Conservation (phyloP, 1,284 basidiomycete genomes). For the Prillingera fragicola region DNA sequence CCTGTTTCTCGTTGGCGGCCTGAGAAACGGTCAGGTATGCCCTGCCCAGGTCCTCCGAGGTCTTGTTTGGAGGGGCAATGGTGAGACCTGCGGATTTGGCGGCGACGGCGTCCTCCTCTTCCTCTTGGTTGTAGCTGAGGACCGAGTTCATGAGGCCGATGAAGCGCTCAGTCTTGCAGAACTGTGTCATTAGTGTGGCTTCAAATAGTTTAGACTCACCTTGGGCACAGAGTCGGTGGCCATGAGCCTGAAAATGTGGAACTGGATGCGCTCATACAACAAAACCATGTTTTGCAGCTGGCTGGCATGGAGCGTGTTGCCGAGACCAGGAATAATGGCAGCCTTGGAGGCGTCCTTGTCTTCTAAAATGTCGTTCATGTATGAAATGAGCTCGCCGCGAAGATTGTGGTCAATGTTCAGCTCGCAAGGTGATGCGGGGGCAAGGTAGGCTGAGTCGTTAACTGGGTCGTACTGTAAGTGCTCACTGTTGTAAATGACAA, state of each 20-base stretch:
- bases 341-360: slow-evolving; percentile 58
- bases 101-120: slow-evolving; percentile 17
- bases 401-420: slow-evolving; percentile 97
- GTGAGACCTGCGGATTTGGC: slow-evolving; percentile 2
- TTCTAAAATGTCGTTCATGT: slow-evolving; percentile 80
- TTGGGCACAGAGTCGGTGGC: slow-evolving; percentile 96
- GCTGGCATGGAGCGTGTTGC: slow-evolving; percentile 64
- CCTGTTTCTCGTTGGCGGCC: slow-evolving; percentile 31
- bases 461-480: too few species aligned
- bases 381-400: slow-evolving; percentile 86
- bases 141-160: slow-evolving; percentile 31
- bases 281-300: slow-evolving; percentile 90
- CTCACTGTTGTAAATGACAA: slow-evolving; percentile 62
- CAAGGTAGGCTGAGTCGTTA: slow-evolving; percentile 65
- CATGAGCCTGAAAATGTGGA: slow-evolving; percentile 94
- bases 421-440: slow-evolving; percentile 89
- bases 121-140: slow-evolving; percentile 28
- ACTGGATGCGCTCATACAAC: slow-evolving; percentile 93
- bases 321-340: slow-evolving; percentile 68
- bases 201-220: slow-evolving; percentile 50
- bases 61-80: not conserved
- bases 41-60: slow-evolving; percentile 10
- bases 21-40: slow-evolving; percentile 49
- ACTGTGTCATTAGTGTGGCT: slow-evolving; percentile 26
- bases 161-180: slow-evolving; percentile 24